phyloP scores from a whole-genome alignment of 441 rosid species.

The Corymbia calophylla region DNA sequence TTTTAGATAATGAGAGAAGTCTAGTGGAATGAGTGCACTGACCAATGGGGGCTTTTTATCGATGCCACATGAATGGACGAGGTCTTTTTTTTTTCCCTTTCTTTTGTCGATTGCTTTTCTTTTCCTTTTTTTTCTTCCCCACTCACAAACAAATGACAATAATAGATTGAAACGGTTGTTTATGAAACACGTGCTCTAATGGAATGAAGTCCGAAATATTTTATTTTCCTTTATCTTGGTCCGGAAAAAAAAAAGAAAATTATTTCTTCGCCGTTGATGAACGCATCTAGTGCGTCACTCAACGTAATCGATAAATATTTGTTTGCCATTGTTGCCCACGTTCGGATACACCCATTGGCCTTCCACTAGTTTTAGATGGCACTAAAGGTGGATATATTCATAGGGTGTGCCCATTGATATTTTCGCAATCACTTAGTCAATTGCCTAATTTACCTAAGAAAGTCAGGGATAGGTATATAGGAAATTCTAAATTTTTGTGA shows the following conservation, averaged over 20 bases:
- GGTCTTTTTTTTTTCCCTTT: not conserved
- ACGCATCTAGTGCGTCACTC: not conserved
- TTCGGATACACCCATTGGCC: not conserved
- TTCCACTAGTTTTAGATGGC: not conserved
- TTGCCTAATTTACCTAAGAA: not conserved
- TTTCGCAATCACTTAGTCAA: not conserved
- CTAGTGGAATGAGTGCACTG: not conserved
- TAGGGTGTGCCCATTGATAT: not conserved
- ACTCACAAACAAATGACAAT: not conserved
- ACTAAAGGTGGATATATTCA: not conserved
- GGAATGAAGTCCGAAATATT: not conserved
- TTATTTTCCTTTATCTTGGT: not conserved
- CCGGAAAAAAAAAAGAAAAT: not conserved
- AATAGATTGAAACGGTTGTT: not conserved
- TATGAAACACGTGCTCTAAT: not conserved
- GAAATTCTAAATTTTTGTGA: too few relatives aligned
- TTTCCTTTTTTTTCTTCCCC: not conserved
- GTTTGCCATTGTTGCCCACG: not conserved
- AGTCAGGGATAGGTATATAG: not conserved
- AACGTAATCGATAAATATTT: not conserved
- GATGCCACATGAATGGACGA: not conserved
- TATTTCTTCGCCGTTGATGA: not conserved
- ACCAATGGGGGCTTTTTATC: not conserved
- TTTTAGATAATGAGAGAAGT: not conserved
- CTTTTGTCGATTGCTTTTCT: not conserved